These are phyloP conservation scores for Paecilomyces variotii DNA, from an alignment of 2,329 filamentous ascomycete genomes.

Conservation along the genomic window DNA sequence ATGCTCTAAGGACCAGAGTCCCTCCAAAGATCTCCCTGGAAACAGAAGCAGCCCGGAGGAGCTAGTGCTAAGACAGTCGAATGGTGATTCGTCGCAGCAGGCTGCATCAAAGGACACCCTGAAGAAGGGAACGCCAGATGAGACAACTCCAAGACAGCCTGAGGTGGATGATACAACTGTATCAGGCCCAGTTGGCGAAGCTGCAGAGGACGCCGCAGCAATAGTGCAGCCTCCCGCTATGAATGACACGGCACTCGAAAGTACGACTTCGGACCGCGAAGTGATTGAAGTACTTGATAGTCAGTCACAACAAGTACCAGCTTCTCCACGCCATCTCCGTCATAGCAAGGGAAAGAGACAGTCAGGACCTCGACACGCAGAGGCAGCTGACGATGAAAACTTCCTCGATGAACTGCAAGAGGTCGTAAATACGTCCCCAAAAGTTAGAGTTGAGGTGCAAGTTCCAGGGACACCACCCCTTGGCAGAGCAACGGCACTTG, in stretches of 20 bases:
- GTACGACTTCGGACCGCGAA: constrained; percentile 5
- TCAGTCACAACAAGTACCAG: constrained; percentile 13
- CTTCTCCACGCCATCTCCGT: neutral
- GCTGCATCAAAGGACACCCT: neutral
- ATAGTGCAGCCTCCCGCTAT: neutral
- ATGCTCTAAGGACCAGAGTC: neutral
- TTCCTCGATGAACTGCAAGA: neutral
- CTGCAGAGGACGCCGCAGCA: neutral
- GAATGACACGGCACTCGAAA: neutral
- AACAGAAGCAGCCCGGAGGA: neutral
- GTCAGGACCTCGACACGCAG: neutral
- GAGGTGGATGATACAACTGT: neutral
- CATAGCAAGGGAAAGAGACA: neutral
- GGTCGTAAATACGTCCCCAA: neutral
- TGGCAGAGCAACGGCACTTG: neutral
- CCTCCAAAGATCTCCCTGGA: neutral
- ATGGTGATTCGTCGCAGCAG: neutral
- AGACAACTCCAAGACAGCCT: neutral
- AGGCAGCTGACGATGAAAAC: neutral
- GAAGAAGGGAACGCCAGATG: neutral
- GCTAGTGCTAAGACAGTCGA: neutral
- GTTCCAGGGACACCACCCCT: constrained; percentile 18
- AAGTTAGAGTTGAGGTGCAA: constrained; percentile 14
- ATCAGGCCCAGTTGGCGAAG: neutral
- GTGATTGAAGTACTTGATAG: constrained; percentile 22